phyloP scores from a whole-genome alignment of 2,329 filamentous ascomycete species.

The Fusarium nelsonii region DNA sequence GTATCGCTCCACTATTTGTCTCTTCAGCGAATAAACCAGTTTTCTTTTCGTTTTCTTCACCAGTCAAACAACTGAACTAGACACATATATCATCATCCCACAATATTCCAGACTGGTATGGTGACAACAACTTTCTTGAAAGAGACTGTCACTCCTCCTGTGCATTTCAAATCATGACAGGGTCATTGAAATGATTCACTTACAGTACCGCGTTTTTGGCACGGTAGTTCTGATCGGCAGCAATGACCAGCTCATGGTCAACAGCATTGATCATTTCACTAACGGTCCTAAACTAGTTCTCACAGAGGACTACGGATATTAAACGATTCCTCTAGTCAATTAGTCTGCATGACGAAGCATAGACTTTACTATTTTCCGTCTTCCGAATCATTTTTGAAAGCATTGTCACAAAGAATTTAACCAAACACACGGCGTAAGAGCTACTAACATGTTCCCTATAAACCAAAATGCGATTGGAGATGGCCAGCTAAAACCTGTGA shows the following conservation, averaged over 20 bases:
- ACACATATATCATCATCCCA: constrained; percentile 7
- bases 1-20: constrained; percentile 25
- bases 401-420: neutral
- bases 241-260: neutral
- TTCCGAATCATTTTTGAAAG: neutral
- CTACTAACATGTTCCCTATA: neutral
- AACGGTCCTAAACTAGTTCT: neutral
- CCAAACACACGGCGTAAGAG: constrained; percentile 1
- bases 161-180: constrained; percentile 16
- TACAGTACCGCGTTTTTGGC: neutral
- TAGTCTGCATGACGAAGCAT: neutral
- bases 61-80: constrained; percentile 4
- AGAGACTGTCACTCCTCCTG: constrained; percentile 13
- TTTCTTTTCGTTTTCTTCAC: neutral
- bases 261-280: neutral
- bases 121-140: constrained; percentile 18
- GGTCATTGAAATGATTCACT: constrained; percentile 4
- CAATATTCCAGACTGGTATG: constrained; percentile 3
- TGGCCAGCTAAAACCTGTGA: constrained; percentile 1
- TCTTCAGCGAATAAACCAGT: neutral
- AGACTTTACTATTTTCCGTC: neutral
- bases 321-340: neutral
- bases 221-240: neutral
- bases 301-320: neutral
- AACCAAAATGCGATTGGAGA: constrained; percentile 5